Percentiles rank a stretch among this genome's conserved stretches.
These are phyloP conservation scores for Colletotrichum melonis DNA, from an alignment of 2,329 filamentous ascomycete genomes.

Conservation along the genomic window DNA sequence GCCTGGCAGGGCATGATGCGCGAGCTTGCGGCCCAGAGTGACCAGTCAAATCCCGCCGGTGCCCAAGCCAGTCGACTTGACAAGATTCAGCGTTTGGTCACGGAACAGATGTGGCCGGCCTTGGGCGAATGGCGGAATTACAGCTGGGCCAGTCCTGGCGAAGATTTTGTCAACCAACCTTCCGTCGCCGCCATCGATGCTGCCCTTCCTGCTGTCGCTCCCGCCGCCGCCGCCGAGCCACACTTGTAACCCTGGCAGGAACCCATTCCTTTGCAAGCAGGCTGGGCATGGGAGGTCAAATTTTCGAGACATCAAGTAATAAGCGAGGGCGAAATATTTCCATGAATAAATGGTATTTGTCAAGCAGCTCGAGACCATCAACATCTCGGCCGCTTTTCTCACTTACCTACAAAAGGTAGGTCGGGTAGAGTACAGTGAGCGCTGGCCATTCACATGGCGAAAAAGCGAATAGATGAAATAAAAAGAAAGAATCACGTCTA, in stretches of 20 bases:
- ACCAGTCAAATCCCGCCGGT: slow-evolving; percentile 28
- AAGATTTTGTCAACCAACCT: slow-evolving; percentile 53
- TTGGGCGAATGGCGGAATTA: slow-evolving; percentile 73
- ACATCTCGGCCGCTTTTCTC: slow-evolving; percentile 8
- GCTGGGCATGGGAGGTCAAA: background rate
- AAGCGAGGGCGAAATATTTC: background rate
- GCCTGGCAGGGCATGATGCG: slow-evolving; percentile 68
- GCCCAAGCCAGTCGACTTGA: slow-evolving; percentile 39
- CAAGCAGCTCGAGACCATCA: background rate
- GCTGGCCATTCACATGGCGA: slow-evolving; percentile 22
- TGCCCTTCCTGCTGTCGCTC: slow-evolving; percentile 19
- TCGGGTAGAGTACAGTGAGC: slow-evolving; percentile 25
- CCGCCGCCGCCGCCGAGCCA: slow-evolving; percentile 7
- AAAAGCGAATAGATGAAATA: background rate
- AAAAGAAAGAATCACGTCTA: slow-evolving; percentile 20
- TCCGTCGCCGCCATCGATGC: slow-evolving; percentile 20
- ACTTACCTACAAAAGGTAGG: background rate
- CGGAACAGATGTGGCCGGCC: slow-evolving; percentile 62
- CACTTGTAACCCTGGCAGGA: slow-evolving; percentile 1
- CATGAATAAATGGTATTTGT: slow-evolving; percentile 13
- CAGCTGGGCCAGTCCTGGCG: slow-evolving; percentile 71
- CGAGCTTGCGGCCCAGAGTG: slow-evolving; percentile 47
- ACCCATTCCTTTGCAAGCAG: background rate
- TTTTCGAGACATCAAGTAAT: no score
- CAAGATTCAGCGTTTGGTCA: slow-evolving; percentile 48